Conservation (phyloP, 768 basidiomycete genomes). For the Pilatotrama ljubarskyi region DNA sequence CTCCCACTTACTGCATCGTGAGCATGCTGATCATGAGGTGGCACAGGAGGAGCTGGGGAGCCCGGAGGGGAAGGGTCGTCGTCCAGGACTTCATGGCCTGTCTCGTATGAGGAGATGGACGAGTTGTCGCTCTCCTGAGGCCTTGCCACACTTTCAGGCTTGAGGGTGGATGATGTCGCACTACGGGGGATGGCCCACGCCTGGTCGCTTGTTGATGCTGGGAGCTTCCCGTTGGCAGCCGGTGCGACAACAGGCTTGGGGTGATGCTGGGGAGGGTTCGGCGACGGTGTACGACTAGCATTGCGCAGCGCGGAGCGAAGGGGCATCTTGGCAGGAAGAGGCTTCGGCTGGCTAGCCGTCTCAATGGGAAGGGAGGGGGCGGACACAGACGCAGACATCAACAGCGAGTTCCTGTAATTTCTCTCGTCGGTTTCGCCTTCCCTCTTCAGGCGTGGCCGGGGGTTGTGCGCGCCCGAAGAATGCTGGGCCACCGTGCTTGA, state of each 20-base stretch:
- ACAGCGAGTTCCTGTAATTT: slow-evolving; percentile 15
- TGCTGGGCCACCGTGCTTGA: background rate
- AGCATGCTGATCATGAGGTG: slow-evolving; percentile 26
- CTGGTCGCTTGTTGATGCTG: background rate
- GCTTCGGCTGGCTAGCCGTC: slow-evolving; percentile 11
- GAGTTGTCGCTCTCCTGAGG: slow-evolving; percentile 39
- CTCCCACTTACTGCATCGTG: slow-evolving; percentile 23
- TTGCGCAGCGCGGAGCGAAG: slow-evolving; percentile 65
- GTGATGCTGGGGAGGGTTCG: slow-evolving; percentile 18
- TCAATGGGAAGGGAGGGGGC: slow-evolving; percentile 18
- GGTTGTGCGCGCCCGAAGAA: background rate
- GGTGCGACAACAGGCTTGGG: slow-evolving; percentile 5
- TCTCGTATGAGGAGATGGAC: slow-evolving; percentile 66
- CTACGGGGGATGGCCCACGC: background rate
- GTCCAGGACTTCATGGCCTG: slow-evolving; percentile 56
- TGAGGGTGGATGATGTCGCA: background rate
- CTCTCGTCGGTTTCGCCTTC: background rate
- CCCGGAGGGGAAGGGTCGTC: slow-evolving; percentile 27
- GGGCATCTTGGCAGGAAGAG: slow-evolving; percentile 45
- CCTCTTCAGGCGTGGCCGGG: background rate
- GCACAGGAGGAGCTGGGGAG: slow-evolving; percentile 20
- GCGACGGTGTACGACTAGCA: slow-evolving; percentile 31
- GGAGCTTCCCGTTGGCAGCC: slow-evolving; percentile 8
- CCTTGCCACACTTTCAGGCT: background rate
- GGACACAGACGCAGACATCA: slow-evolving; percentile 20